Conservation (phyloP, 768 basidiomycete species). For the Ramaria sp. region DNA sequence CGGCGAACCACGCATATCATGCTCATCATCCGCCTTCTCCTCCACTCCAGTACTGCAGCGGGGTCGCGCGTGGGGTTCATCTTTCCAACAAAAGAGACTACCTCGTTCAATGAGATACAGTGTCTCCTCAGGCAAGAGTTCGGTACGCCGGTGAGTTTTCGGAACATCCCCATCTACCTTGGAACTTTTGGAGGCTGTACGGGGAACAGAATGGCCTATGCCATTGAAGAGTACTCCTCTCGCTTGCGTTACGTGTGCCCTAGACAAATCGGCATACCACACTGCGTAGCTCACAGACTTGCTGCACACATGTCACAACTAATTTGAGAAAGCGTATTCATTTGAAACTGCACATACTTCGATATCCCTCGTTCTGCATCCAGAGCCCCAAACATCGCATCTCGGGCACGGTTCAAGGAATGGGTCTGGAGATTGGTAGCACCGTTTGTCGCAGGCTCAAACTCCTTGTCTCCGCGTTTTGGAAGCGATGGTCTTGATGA, state of each 20-base stretch:
- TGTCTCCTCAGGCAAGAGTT: conserved; percentile 90
- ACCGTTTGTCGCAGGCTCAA: conserved; percentile 57
- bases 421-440: conserved; percentile 64
- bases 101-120: conserved; percentile 91
- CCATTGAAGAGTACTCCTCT: conserved; percentile 77
- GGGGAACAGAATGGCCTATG: conserved; percentile 72
- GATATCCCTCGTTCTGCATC: conserved; percentile 63
- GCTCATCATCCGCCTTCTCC: conserved; percentile 20
- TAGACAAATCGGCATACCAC: conserved; percentile 58
- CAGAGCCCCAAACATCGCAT: conserved; percentile 83
- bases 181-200: conserved; percentile 19
- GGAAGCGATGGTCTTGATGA: conserved; percentile 29
- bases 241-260: conserved; percentile 57
- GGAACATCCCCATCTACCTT: conserved; percentile 18
- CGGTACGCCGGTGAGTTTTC: conserved; percentile 47
- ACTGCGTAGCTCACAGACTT: conserved; percentile 73
- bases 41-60: conserved; percentile 1
- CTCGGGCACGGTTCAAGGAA: conserved; percentile 66
- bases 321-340: not conserved
- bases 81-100: conserved; percentile 74
- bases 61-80: conserved; percentile 19
- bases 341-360: conserved; percentile 37
- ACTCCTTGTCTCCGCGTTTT: conserved; percentile 95
- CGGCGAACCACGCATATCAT: conserved; percentile 47
- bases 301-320: conserved; percentile 25